These are phyloP conservation scores for Polygonum maritimum DNA, from an alignment of 148 eudicot genomes.

Conservation along the genomic window DNA sequence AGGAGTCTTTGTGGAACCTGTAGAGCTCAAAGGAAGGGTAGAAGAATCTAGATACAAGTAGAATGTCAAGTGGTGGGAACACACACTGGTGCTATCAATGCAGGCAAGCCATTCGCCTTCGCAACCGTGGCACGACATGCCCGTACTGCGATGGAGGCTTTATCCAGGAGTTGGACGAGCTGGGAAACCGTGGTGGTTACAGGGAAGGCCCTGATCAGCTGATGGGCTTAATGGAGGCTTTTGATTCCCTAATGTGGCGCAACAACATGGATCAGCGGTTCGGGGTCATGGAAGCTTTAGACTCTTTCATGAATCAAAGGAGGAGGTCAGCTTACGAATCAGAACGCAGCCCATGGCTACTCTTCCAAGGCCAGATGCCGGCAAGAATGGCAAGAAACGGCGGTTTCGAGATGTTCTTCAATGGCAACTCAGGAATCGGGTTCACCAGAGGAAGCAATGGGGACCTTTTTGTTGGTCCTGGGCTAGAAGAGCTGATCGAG, in stretches of 20 bases:
- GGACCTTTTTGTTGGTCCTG: conserved; percentile 62
- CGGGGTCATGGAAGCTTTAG: conserved; percentile 46
- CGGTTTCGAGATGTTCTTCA: conserved; percentile 51
- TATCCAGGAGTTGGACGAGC: conserved; percentile 61
- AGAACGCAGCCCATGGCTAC: conserved; percentile 51
- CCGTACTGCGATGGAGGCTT: conserved; percentile 77
- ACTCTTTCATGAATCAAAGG: conserved; percentile 57
- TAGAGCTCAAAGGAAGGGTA: not conserved
- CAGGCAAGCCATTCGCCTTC: conserved; percentile 44
- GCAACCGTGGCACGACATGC: conserved; percentile 35
- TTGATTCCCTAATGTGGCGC: conserved; percentile 19
- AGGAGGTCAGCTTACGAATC: conserved; percentile 44
- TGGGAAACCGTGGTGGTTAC: conserved; percentile 23
- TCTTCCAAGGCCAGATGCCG: conserved; percentile 55
- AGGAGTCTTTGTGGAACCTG: not conserved
- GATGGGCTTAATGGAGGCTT: conserved; percentile 40
- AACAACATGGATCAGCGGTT: conserved; percentile 30
- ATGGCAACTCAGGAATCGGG: conserved; percentile 53
- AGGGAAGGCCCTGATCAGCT: conserved; percentile 36
- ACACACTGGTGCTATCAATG: conserved; percentile 96
- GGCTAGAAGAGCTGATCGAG: conserved; percentile 67
- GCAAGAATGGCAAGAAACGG: conserved; percentile 36
- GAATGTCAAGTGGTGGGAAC: conserved; percentile 57
- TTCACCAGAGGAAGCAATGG: conserved; percentile 42
- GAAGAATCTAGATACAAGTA: not conserved